These are phyloP conservation scores for Fusarium austroafricanum DNA, from an alignment of 2,329 filamentous ascomycete species.

Conservation along the genomic window DNA sequence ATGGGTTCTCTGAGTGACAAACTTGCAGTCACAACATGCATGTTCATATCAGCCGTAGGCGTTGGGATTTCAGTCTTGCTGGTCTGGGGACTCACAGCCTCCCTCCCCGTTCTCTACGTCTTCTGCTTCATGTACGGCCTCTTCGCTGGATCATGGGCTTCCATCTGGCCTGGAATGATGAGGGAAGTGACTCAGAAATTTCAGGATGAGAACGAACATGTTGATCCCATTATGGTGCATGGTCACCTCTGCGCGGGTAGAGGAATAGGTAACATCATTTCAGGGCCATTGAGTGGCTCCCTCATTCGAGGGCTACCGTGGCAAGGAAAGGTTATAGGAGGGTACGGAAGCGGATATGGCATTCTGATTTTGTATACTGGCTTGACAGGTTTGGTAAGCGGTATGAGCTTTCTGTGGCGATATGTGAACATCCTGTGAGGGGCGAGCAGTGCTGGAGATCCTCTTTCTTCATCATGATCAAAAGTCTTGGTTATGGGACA, in stretches of 20 bases:
- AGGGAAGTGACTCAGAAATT: slow-evolving; percentile 48
- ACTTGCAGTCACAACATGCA: slow-evolving; percentile 60
- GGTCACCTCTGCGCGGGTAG: slow-evolving; percentile 66
- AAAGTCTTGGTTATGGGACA: neutral
- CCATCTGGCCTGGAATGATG: slow-evolving; percentile 68
- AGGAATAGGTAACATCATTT: slow-evolving; percentile 68
- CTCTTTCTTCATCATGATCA: neutral
- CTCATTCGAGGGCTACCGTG: slow-evolving; percentile 58
- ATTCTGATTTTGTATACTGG: slow-evolving; percentile 68
- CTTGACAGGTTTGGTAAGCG: slow-evolving; percentile 32
- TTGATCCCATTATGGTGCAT: slow-evolving; percentile 63
- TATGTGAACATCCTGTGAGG: slow-evolving; percentile 22
- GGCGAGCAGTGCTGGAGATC: neutral
- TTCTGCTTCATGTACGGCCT: slow-evolving; percentile 73
- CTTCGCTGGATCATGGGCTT: slow-evolving; percentile 70
- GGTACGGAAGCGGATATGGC: slow-evolving; percentile 64
- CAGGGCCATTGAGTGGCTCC: slow-evolving; percentile 64
- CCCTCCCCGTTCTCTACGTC: slow-evolving; percentile 62
- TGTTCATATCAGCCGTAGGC: slow-evolving; percentile 64
- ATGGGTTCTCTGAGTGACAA: slow-evolving; percentile 59
- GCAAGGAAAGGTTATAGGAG: slow-evolving; percentile 54
- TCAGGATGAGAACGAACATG: slow-evolving; percentile 12
- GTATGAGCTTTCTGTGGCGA: slow-evolving; percentile 32
- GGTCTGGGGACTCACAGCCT: slow-evolving; percentile 67
- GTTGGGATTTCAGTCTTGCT: slow-evolving; percentile 65